Base-by-base conservation (phyloP, 2,329 filamentous ascomycete species). In the Fusarium goolgardi region DNA sequence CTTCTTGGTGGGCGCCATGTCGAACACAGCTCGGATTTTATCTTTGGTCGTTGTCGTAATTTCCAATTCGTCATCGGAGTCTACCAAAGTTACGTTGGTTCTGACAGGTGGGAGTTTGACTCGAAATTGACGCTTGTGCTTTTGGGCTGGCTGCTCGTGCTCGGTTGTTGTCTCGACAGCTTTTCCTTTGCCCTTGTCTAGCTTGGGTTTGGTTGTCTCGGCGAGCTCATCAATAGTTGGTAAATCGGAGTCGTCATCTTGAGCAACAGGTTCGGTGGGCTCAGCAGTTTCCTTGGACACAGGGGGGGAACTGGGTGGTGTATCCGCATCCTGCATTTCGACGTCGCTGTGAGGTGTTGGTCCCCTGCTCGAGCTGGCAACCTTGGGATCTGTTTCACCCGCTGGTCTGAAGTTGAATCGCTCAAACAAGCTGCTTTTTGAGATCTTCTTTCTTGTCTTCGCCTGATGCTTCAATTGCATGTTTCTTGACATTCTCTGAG, bases 391-490 rank as follows among this genome's bases (percentile, higher is more conserved):
- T 4, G 73, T 59, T 11, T 77, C 69, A 4, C 78, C 80, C 13
- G 76, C 75, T 8, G 84, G 81, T 72, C 84, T 87, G 73, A 90
- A 94, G 75, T 94, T 94, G 82, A 98, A 97, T 25, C 88, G 87
- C 54, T 93, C 90, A 74, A 98, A 91, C 2, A 99, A 83, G 61
- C 91, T 91, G 37, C 89, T 88, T 71, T 94, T 96, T 9, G 90
- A 89, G 68, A 97, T 91, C 81, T 93, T 97, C 83, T 96, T 98
- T 79, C 91, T 94, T 2, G 93, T 97, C 80, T 90, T 93, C 25
- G 93, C 91, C 76, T 97, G 90, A 78, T 98, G 94, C 2, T 92
- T 88, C 49, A 99, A 85, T 78, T 98, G 95, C 87, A 97, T 92
- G 75, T 91, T 96, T 69, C 96, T 87, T 70, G 88, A 90, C 81